Base-by-base conservation (phyloP, 2,329 filamentous ascomycete species). In the Fusarium neocosmosporiellum region DNA sequence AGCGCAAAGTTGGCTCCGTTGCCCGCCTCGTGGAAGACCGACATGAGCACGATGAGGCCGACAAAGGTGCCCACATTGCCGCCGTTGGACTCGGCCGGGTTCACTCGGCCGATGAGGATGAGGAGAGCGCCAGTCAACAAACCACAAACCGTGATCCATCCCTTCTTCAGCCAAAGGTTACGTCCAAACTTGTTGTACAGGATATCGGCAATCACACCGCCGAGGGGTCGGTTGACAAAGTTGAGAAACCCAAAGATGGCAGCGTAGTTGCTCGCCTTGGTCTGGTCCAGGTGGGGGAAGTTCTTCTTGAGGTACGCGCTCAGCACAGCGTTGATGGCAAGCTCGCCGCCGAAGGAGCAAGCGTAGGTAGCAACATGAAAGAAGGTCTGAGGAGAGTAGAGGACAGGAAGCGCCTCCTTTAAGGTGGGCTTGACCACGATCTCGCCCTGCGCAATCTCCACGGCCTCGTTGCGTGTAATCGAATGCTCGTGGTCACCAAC, bases 1-100 rank as follows among this genome's bases (percentile, higher is more conserved):
- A 98, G 87, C 0, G 94, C 90, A 81, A 96, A 98, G 83, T 94
- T 96, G 43, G 94, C 91, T 1, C 95, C 95, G 79, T 98, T 98
- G 46, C 91, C 91, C 2, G 93, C 94, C 80, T 97, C 94, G 48
- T 95, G 83, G 84, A 97, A 97, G 79, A 97, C 87, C 1, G 93
- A 94, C 84, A 95, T 88, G 11, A 94, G 88, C 2, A 92, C 91
- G 10, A 97, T 84, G 7, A 98, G 89, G 1, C 93, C 94, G 64
- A 96, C 91, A 87, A 97, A 91, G 4, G 89, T 90, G 8, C 87
- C 82, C 16, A 82, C 75, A 43, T 53, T 69, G 43, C 70, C 63
- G 18, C 77, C 78, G 55, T 76, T 78, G 55, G 91, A 81, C 27
- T 87, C 78, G 29, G 90, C 87, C 0, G 93, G 88, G 80, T 96